phyloP scores from a whole-genome alignment of 352 stramenopile species.

The Globisporangium takayamanum region DNA sequence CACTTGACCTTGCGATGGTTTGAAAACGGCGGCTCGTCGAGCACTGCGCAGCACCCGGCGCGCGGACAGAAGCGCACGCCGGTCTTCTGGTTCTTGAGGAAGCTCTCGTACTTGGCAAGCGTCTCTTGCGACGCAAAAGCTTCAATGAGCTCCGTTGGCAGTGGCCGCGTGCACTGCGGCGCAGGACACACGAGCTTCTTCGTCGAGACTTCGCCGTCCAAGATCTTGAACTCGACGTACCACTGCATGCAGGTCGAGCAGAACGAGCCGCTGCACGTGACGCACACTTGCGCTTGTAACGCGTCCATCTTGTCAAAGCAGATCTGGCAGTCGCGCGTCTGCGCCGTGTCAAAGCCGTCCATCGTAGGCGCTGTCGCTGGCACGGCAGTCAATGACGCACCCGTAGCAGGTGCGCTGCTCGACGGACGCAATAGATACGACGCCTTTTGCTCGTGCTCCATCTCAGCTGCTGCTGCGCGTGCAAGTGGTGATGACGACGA shows the following conservation, averaged over 20 bases:
- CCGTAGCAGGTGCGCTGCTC: not conserved
- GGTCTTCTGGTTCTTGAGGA: conserved; percentile 52
- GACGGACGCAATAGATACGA: not conserved
- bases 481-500: conserved; percentile 1
- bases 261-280: conserved; percentile 36
- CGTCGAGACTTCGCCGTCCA: conserved; percentile 63
- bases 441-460: not conserved
- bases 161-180: conserved; percentile 39
- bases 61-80: conserved; percentile 71
- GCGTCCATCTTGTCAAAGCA: conserved; percentile 62
- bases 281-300: conserved; percentile 37
- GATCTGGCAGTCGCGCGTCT: conserved; percentile 54
- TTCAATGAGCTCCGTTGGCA: conserved; percentile 48
- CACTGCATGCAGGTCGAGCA: conserved; percentile 56
- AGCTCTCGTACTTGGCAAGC: conserved; percentile 61
- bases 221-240: conserved; percentile 76
- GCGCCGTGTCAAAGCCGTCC: conserved; percentile 21
- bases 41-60: conserved; percentile 45
- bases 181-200: conserved; percentile 71
- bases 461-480: not conserved
- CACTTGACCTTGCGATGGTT: conserved; percentile 39
- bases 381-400: not conserved
- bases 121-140: conserved; percentile 36
- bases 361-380: not conserved
- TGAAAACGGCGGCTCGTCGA: conserved; percentile 54